Percentiles rank a stretch among this genome's conserved stretches.
Conservation (phyloP, 129 eudicot species). For the Flaveria brownii region DNA sequence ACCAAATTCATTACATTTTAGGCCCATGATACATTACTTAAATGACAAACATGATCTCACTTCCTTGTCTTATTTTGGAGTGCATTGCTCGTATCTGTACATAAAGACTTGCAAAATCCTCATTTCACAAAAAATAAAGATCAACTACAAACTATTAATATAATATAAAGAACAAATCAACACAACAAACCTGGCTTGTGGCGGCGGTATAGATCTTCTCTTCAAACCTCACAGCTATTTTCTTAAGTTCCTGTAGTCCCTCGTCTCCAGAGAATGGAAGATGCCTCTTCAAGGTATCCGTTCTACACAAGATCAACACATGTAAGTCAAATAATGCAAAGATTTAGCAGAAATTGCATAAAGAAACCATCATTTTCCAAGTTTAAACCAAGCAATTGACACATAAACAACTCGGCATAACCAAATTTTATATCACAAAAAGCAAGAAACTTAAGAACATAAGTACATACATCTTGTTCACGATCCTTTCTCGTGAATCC, state of each 20-base stretch:
- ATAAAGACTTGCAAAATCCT: slow-evolving; percentile 11
- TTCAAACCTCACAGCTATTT: slow-evolving; percentile 68
- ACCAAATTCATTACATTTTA: not conserved
- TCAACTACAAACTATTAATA: not conserved
- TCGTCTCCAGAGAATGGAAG: slow-evolving; percentile 76
- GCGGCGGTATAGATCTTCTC: slow-evolving; percentile 63
- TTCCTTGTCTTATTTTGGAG: not conserved
- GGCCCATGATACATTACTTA: no score
- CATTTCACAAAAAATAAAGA: not conserved
- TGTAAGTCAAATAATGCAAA: not conserved
- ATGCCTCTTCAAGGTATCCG: slow-evolving; percentile 71
- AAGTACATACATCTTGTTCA: slow-evolving; percentile 55
- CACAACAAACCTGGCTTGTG: slow-evolving; percentile 57
- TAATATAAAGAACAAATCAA: not conserved
- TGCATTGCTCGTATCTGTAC: not conserved
- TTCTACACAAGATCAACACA: slow-evolving; percentile 41
- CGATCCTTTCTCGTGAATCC: slow-evolving; percentile 55
- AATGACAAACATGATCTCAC: no score
- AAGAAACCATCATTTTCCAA: not conserved
- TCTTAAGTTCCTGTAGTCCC: slow-evolving; percentile 59
- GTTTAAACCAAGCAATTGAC: not conserved
- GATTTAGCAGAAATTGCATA: not conserved
- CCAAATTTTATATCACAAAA: not conserved
- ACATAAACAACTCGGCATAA: not conserved
- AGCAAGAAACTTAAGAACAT: not conserved